These are phyloP conservation scores for Diaporthe sp. DNA, from an alignment of 2,329 filamentous ascomycete species.

Conservation along the genomic window DNA sequence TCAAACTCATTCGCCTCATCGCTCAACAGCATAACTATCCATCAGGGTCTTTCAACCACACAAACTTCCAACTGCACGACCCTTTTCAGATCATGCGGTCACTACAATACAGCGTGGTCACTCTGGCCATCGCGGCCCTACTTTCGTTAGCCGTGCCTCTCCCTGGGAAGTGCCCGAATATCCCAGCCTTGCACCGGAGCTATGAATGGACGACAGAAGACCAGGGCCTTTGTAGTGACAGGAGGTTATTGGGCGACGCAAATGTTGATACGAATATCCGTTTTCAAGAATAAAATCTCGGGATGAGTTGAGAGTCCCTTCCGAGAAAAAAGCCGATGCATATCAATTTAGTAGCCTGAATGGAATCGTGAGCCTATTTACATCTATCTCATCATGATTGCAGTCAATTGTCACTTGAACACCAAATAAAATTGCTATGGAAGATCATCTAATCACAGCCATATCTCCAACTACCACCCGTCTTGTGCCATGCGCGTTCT, in stretches of 20 bases:
- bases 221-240: not conserved
- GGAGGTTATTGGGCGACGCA: not conserved
- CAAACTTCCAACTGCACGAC: not conserved
- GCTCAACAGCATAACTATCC: not conserved
- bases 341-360: no score
- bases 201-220: not conserved
- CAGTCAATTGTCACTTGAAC: no score
- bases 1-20: not conserved
- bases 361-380: no score
- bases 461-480: not conserved
- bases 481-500: not conserved
- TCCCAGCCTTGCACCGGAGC: no score
- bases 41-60: not conserved
- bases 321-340: no score
- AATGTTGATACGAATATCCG: no score
- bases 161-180: no score
- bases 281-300: no score
- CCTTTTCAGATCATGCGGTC: not conserved
- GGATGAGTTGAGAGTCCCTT: no score
- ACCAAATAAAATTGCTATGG: not conserved
- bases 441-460: not conserved
- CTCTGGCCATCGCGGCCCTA: not conserved
- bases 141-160: not conserved
- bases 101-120: not conserved
- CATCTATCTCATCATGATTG: no score